These are phyloP conservation scores for Penicillium sp. DNA, from an alignment of 2,329 filamentous ascomycete genomes.

Conservation along the genomic window DNA sequence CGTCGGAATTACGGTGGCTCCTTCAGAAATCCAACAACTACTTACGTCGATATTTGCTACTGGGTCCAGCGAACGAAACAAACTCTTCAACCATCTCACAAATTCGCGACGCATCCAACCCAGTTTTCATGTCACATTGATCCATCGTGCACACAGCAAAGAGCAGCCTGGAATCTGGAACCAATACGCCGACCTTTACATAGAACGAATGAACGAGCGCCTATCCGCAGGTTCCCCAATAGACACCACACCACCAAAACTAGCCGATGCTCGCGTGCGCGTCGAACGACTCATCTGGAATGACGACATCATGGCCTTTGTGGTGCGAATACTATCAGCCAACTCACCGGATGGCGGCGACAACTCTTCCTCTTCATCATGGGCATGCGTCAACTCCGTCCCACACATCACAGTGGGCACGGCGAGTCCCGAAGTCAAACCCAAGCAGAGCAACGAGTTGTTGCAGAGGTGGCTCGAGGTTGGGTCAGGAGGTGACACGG, in stretches of 20 bases:
- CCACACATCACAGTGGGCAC: slow-evolving; percentile 92
- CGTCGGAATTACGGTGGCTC: slow-evolving; percentile 57
- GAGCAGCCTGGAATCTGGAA: slow-evolving; percentile 70
- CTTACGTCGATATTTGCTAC: slow-evolving; percentile 66
- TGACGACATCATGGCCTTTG: slow-evolving; percentile 82
- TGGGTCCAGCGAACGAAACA: slow-evolving; percentile 49
- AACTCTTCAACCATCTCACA: slow-evolving; percentile 72
- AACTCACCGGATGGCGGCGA: slow-evolving; percentile 39
- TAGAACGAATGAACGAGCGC: slow-evolving; percentile 28
- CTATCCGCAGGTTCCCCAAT: slow-evolving; percentile 20
- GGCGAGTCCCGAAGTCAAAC: slow-evolving; percentile 68
- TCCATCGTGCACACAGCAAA: slow-evolving; percentile 67
- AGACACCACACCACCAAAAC: slow-evolving; percentile 25
- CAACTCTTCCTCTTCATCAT: slow-evolving; percentile 31
- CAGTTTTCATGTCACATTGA: slow-evolving; percentile 91
- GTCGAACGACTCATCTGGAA: slow-evolving; percentile 74
- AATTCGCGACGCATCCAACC: slow-evolving; percentile 70
- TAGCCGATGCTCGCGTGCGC: slow-evolving; percentile 44
- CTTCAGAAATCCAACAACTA: slow-evolving; percentile 49
- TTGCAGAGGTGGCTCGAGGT: slow-evolving; percentile 68
- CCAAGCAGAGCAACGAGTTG: slow-evolving; percentile 89
- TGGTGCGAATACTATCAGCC: slow-evolving; percentile 61
- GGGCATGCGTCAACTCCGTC: slow-evolving; percentile 70
- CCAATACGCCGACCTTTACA: slow-evolving; percentile 61
- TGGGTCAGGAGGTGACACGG: slow-evolving; percentile 48